Evolutionary conservation across 2,329 filamentous ascomycete genomes (phyloP), one percentile per base, ranked within the genome.

Genomic region (Trematosphaeria pertusa): DNA sequence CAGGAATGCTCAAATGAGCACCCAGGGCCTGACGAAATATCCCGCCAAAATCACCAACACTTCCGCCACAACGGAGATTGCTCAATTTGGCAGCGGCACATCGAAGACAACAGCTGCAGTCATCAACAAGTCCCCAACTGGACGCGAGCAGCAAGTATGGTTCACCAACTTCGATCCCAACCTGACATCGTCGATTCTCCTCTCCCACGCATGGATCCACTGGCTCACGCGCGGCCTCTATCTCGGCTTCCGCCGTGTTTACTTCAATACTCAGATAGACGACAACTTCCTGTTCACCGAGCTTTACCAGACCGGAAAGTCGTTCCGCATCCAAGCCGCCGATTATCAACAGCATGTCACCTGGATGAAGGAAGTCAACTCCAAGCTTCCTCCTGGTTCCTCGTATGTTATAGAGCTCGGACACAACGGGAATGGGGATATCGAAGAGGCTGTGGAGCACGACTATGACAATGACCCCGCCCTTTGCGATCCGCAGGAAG

Each of bases 201-300:
- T 84, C 24, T 81, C 83, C 62, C 82, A 85, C 64, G 75, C 81
- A 10, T 84, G 79, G 75, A 83, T 85, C 48, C 77, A 78, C 55
- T 85, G 81, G 82, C 64, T 82, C 24, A 84, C 82, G 3, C 76
- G 80, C 41, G 81, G 82, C 28, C 58, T 84, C 6, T 79, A 81
- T 48, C 70, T 78, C 6, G 81, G 81, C 12, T 77, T 79, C 53
- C 77, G 81, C 35, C 76, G 81, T 48, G 70, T 78, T 33, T 75
- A 81, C 52, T 65, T 83, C 22, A 78, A 73, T 65, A 78, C 80
- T 22, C 81, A 84, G 59, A 77, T 85, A 30, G 83, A 86, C 57
- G 83, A 86, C 53, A 79, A 85, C 65, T 80, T 84, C 52, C 71
- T 86, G 3, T 68, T 71, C 62, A 71, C 67, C 1, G 61, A 62